These are phyloP conservation scores for Solanum bulbocastanum DNA, from an alignment of 257 asterid genomes.

Conservation along the genomic window DNA sequence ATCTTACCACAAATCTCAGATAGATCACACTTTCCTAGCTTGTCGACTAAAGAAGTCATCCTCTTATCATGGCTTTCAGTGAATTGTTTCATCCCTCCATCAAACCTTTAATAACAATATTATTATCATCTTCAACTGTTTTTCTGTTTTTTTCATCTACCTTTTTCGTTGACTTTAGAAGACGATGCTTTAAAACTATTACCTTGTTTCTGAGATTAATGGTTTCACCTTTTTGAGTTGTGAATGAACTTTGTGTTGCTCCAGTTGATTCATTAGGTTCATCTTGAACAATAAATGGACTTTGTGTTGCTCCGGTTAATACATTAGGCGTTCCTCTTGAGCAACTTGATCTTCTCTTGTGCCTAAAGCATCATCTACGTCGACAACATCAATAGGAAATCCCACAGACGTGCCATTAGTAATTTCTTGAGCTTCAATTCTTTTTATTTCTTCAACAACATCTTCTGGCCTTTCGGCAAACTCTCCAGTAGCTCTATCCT, in stretches of 20 bases:
- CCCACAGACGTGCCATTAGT: neutral
- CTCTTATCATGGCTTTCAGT: neutral
- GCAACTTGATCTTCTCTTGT: neutral
- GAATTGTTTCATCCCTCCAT: neutral
- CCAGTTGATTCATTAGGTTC: neutral
- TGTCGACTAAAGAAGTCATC: neutral
- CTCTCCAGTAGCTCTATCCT: neutral
- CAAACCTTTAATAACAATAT: neutral
- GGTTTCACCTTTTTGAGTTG: neutral
- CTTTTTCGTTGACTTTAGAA: neutral
- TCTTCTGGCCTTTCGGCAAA: neutral
- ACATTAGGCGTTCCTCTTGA: neutral
- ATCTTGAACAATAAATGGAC: neutral
- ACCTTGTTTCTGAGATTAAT: neutral
- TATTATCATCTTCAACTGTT: neutral
- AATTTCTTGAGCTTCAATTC: neutral
- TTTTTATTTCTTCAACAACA: neutral
- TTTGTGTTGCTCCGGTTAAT: neutral
- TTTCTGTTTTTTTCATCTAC: neutral
- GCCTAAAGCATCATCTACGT: neutral
- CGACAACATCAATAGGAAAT: neutral
- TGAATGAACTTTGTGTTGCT: neutral
- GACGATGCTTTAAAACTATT: neutral
- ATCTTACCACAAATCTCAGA: neutral
- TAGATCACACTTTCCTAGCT: neutral